Conservation (phyloP, 208 protist species). For the Crithidia thermophila region DNA sequence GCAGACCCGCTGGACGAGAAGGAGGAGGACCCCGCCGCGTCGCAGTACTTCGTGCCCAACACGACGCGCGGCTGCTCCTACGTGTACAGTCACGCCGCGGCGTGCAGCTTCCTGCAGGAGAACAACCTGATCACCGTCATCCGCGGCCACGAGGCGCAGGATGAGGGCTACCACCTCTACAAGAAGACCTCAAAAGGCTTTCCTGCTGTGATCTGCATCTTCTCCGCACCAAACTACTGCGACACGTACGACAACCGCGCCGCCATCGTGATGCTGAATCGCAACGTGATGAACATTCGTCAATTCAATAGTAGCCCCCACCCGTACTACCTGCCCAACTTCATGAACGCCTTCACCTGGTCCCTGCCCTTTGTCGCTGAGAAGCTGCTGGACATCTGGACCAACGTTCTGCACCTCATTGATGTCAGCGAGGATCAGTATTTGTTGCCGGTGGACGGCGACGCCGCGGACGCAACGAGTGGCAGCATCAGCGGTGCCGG, state of each 20-base stretch:
- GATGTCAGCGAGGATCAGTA: slow-evolving; percentile 63
- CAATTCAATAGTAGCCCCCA: slow-evolving; percentile 96
- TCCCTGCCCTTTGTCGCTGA: slow-evolving; percentile 97
- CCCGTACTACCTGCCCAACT: slow-evolving; percentile 98
- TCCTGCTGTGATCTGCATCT: slow-evolving; percentile 97
- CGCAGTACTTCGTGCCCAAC: slow-evolving; percentile 72
- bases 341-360: slow-evolving; percentile 98
- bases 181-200: slow-evolving; percentile 91
- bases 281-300: slow-evolving; percentile 97
- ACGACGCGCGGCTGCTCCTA: slow-evolving; percentile 88
- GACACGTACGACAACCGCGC: slow-evolving; percentile 98
- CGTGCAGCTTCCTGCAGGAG: slow-evolving; percentile 92
- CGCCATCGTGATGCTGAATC: slow-evolving; percentile 92
- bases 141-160: slow-evolving; percentile 96
- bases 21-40: slow-evolving; percentile 44
- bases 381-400: slow-evolving; percentile 93
- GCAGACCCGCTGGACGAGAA: slow-evolving; percentile 93
- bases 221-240: slow-evolving; percentile 98
- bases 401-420: slow-evolving; percentile 78
- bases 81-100: slow-evolving; percentile 85
- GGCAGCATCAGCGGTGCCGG: background rate
- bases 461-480: background rate
- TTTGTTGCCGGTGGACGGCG: background rate
- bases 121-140: slow-evolving; percentile 97
- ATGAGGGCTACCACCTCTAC: slow-evolving; percentile 95